A percentile compares a stretch with the other conserved stretches of the same genome.
phyloP scores from a whole-genome alignment of 306 rosid species.

The Carpinus viminea region DNA sequence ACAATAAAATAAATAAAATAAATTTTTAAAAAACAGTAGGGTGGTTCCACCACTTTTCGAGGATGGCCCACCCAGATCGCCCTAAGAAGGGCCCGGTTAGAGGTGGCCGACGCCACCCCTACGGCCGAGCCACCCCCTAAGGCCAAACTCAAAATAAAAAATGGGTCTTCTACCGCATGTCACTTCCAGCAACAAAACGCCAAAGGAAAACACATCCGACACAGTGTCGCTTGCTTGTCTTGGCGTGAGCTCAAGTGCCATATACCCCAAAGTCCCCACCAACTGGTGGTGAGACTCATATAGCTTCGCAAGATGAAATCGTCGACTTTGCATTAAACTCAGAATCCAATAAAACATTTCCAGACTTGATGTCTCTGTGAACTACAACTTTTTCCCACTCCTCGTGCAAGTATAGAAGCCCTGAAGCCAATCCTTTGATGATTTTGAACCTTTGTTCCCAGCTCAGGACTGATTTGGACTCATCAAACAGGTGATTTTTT shows the following conservation, averaged over 20 bases:
- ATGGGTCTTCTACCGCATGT: slow-evolving; percentile 62
- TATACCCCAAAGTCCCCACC: slow-evolving; percentile 60
- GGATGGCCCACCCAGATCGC: no score
- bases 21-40: no score
- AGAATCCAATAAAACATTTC: slow-evolving; percentile 37
- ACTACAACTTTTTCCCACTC: slow-evolving; percentile 41
- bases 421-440: slow-evolving; percentile 35
- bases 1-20: no score
- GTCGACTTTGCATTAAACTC: slow-evolving; percentile 26
- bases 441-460: slow-evolving; percentile 36
- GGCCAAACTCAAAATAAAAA: no score
- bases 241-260: slow-evolving; percentile 60
- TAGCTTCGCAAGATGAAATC: slow-evolving; percentile 39
- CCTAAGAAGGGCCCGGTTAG: no score
- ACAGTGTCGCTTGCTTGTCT: slow-evolving; percentile 51
- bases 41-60: no score
- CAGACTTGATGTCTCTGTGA: slow-evolving; percentile 40
- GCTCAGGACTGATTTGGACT: slow-evolving; percentile 20
- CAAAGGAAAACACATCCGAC: slow-evolving; percentile 62
- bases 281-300: slow-evolving; percentile 51
- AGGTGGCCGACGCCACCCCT: no score
- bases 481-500: slow-evolving; percentile 36
- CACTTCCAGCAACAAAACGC: slow-evolving; percentile 55
- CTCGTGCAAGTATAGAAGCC: slow-evolving; percentile 39
- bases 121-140: no score